Percentiles rank a stretch among this genome's conserved stretches.
Conservation (phyloP, 2,329 filamentous ascomycete species). For the Fusarium lyarnte region DNA sequence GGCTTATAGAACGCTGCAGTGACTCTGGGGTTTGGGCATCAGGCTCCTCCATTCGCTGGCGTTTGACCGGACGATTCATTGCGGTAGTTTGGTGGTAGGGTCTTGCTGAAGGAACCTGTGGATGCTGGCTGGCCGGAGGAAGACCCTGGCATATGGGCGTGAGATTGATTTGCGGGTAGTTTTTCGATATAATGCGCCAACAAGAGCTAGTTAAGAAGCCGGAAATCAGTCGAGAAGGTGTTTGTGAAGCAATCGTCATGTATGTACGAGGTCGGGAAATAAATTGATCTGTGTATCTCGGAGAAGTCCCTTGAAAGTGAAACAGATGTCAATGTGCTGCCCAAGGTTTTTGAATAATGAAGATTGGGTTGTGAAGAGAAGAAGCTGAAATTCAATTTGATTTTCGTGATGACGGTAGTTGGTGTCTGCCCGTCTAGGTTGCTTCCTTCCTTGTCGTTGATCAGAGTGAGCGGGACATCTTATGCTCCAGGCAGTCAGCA, state of each 20-base stretch:
- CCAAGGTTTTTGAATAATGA: background rate
- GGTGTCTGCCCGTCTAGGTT: background rate
- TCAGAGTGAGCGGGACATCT: background rate
- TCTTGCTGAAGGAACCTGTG: too few relatives aligned
- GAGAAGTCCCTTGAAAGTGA: background rate
- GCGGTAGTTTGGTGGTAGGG: background rate
- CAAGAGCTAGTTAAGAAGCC: background rate
- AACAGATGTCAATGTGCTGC: background rate
- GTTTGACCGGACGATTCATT: constrained; percentile 49
- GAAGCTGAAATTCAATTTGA: background rate
- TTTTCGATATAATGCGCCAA: background rate
- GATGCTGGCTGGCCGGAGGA: background rate
- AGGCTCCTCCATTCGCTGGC: constrained; percentile 39
- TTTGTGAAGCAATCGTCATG: background rate
- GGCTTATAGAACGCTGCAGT: constrained; percentile 56
- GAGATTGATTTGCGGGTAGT: background rate
- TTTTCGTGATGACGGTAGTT: background rate
- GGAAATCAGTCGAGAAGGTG: background rate
- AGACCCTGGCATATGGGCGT: background rate
- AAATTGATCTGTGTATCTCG: constrained; percentile 8
- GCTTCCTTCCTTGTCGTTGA: background rate
- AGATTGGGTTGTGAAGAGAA: background rate
- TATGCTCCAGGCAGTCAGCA: background rate
- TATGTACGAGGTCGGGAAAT: constrained; percentile 31
- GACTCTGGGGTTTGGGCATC: constrained; percentile 38